Base-by-base conservation (phyloP, 306 rosid genomes). In the Arachis hypogaea region DNA sequence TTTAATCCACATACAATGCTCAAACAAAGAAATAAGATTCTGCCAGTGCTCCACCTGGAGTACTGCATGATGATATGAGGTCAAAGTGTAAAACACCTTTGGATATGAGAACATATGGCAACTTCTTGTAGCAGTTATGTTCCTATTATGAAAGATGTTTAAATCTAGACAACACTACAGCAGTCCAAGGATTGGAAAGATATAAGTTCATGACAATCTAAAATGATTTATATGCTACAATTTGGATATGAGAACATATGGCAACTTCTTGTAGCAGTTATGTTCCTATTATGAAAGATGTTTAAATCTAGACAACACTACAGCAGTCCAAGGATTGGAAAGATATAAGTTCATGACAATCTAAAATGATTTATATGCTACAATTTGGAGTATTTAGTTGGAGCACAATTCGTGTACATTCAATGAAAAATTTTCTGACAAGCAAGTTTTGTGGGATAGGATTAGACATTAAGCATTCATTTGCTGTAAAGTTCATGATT, bases 11-110 rank as follows among this genome's bases (percentile, higher is more conserved):
- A 22, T 28, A 54, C 47, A 38, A 63, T 47, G 22, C 50, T 8
- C 22, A 59, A 59, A 66, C 45, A 29, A 49, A 49, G 11, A 66
- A 45, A 65, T 30, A 29, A 57, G 70, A 45, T 28, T 43, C 10
- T 46, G 57, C 18, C 68, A 42, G 3, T 44, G 22, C 52, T 18
- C 14, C 18, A 42, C 68, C n/a, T 63, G 5, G 6, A 49, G 54
- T 11, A 5, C 4, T 49, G 14, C 54, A 49, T 9, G 16, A 9
- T 9, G 10, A 45, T 7, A 45, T 49, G 54, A 14, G n/a, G 14
- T 5, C 54, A 22, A 22, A 22, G 28, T 22, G 28, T 22, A 1
- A 4, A 49, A 49, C 6, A 11, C n/a, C 16, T 49, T 49, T 49
- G 28, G 28, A 22, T 22, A 22, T 2, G 11, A 14, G 4, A 49